phyloP scores from a whole-genome alignment of 1,284 basidiomycete genomes.

The Tremellales sp. region DNA sequence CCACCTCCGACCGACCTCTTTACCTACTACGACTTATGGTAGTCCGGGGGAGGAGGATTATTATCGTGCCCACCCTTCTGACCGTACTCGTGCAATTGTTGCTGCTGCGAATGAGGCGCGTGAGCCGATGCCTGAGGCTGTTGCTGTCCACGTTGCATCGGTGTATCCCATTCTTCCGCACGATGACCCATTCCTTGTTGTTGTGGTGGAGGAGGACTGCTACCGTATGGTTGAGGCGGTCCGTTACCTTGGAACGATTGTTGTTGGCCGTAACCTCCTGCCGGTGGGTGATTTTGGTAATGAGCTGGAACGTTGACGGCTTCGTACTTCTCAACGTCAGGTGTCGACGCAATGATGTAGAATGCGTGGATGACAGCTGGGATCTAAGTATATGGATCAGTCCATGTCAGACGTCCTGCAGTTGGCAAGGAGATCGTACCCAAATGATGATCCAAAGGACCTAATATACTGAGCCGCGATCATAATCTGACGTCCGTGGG shows the following conservation, averaged over 20 bases:
- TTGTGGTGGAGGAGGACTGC: not conserved
- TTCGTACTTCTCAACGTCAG: not conserved
- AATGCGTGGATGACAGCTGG: slow-evolving; percentile 1
- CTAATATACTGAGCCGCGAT: no score
- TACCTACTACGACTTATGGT: not conserved
- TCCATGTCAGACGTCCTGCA: not conserved
- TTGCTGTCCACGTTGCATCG: not conserved
- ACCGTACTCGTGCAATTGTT: not conserved
- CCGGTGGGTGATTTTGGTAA: not conserved
- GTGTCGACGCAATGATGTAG: not conserved
- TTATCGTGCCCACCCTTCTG: not conserved
- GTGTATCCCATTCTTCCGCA: not conserved
- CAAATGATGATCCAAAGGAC: not conserved
- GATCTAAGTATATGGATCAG: not conserved
- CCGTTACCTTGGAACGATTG: not conserved
- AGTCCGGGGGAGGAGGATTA: not conserved
- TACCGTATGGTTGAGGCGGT: no score
- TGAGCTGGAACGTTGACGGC: not conserved
- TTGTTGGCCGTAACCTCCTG: not conserved
- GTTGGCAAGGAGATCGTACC: not conserved
- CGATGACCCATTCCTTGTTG: no score
- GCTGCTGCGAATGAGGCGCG: not conserved
- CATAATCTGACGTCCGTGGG: no score
- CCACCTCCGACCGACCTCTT: no score
- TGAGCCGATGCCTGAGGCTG: not conserved